These are phyloP conservation scores for Dendrostoma leiphaemia DNA, from an alignment of 2,329 filamentous ascomycete genomes.

Conservation along the genomic window DNA sequence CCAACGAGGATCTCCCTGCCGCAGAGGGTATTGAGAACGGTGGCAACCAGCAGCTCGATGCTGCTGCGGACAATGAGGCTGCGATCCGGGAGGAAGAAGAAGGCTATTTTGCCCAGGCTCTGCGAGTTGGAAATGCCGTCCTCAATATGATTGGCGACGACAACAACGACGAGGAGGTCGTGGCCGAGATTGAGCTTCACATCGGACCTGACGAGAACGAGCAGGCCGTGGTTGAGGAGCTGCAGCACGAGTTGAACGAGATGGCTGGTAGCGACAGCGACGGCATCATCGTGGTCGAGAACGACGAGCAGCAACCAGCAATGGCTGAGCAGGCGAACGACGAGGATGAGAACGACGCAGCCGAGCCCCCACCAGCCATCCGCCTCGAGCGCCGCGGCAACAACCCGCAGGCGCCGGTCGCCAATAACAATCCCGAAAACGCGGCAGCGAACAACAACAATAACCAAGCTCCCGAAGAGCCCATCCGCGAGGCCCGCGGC, in stretches of 20 bases:
- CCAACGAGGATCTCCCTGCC: conserved; percentile 22
- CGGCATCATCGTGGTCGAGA: conserved; percentile 8
- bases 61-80: conserved; percentile 8
- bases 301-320: conserved; percentile 6
- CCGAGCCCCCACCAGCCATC: conserved; percentile 10
- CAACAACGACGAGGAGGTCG: conserved; percentile 24
- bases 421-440: conserved; percentile 15
- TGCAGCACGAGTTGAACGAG: conserved; percentile 28
- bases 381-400: conserved; percentile 4
- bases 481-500: conserved; percentile 25
- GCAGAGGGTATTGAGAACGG: conserved; percentile 12
- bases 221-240: conserved; percentile 21
- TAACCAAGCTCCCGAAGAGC: conserved; percentile 18
- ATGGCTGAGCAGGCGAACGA: conserved; percentile 6
- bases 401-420: conserved; percentile 6
- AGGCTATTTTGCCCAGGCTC: conserved; percentile 19
- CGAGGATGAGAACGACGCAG: conserved; percentile 1
- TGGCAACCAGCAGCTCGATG: conserved; percentile 9
- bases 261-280: conserved; percentile 19
- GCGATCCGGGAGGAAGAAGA: conserved; percentile 23
- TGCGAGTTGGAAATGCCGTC: conserved; percentile 23
- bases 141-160: conserved; percentile 33
- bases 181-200: conserved; percentile 26
- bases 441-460: conserved; percentile 20
- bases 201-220: conserved; percentile 31